Evolutionary conservation across 2,329 filamentous ascomycete species (phyloP).

Genomic region (Fusarium metavorans): DNA sequence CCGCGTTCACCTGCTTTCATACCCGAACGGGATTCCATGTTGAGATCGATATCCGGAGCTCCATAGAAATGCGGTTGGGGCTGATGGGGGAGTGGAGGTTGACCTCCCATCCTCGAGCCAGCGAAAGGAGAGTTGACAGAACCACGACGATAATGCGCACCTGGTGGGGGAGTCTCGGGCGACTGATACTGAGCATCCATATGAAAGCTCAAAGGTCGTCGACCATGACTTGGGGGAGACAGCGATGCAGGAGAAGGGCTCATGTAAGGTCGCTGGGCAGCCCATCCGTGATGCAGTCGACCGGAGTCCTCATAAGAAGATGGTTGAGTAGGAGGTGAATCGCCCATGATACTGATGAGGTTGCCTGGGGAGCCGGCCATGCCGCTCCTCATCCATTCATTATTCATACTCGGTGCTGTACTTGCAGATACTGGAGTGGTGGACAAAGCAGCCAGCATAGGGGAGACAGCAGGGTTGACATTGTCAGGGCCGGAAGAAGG

Average conservation of each 20-base stretch:
- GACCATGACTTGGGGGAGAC: conserved; percentile 52
- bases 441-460: conserved; percentile 62
- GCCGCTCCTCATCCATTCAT: conserved; percentile 59
- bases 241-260: conserved; percentile 59
- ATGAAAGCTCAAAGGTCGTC: conserved; percentile 67
- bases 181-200: conserved; percentile 60
- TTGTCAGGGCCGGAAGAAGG: conserved; percentile 55
- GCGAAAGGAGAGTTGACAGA: conserved; percentile 65
- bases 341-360: conserved; percentile 63
- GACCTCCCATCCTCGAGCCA: conserved; percentile 57
- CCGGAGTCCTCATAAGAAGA: conserved; percentile 64
- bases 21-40: conserved; percentile 66
- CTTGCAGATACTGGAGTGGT: conserved; percentile 62
- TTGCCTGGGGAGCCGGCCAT: conserved; percentile 66
- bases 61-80: conserved; percentile 83
- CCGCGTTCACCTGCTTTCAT: conserved; percentile 75
- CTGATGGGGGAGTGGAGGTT: conserved; percentile 79
- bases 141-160: conserved; percentile 56
- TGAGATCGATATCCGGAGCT: conserved; percentile 79
- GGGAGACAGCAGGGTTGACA: conserved; percentile 59
- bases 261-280: conserved; percentile 59
- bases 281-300: conserved; percentile 58
- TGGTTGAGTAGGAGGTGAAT: conserved; percentile 65
- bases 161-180: conserved; percentile 54
- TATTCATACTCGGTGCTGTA: conserved; percentile 60